Evolutionary conservation across 2,329 filamentous ascomycete genomes (phyloP).

Genomic region (Alternaria brassicicola): DNA sequence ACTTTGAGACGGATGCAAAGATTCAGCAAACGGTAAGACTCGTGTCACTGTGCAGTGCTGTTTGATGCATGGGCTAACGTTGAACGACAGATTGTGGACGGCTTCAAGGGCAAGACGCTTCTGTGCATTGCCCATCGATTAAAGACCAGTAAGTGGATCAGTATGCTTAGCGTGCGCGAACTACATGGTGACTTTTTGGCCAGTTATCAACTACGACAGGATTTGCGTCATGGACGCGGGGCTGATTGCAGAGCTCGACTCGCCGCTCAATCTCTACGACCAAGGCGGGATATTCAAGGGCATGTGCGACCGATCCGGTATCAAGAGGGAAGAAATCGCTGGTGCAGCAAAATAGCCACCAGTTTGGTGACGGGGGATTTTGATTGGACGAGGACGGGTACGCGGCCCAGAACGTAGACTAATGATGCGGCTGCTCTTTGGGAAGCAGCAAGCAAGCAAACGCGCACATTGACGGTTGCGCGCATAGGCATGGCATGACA

Average conservation of each 20-base stretch:
- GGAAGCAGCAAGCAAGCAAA: conserved; percentile 6
- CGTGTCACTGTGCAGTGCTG: not conserved
- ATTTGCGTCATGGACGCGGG: conserved; percentile 97
- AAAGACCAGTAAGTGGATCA: conserved; percentile 61
- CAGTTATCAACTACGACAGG: conserved; percentile 87
- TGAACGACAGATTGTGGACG: conserved; percentile 82
- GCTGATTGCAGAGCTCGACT: conserved; percentile 82
- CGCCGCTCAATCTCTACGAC: conserved; percentile 75
- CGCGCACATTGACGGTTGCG: conserved; percentile 11
- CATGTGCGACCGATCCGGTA: conserved; percentile 90
- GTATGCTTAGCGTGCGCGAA: not conserved
- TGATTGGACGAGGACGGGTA: conserved; percentile 10
- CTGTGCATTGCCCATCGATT: conserved; percentile 92
- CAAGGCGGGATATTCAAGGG: conserved; percentile 78
- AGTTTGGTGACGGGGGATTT: not conserved
- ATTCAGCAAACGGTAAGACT: conserved; percentile 86
- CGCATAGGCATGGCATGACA: conserved; percentile 28
- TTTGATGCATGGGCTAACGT: conserved; percentile 46
- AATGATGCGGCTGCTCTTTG: conserved; percentile 17
- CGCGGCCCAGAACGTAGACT: conserved; percentile 23
- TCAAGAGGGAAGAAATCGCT: conserved; percentile 61
- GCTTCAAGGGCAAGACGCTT: conserved; percentile 84
- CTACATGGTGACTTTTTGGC: not conserved
- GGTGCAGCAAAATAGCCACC: conserved; percentile 19
- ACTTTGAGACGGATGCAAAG: conserved; percentile 92